These are phyloP conservation scores for Amauroascus niger DNA, from an alignment of 2,329 filamentous ascomycete genomes.

Conservation along the genomic window DNA sequence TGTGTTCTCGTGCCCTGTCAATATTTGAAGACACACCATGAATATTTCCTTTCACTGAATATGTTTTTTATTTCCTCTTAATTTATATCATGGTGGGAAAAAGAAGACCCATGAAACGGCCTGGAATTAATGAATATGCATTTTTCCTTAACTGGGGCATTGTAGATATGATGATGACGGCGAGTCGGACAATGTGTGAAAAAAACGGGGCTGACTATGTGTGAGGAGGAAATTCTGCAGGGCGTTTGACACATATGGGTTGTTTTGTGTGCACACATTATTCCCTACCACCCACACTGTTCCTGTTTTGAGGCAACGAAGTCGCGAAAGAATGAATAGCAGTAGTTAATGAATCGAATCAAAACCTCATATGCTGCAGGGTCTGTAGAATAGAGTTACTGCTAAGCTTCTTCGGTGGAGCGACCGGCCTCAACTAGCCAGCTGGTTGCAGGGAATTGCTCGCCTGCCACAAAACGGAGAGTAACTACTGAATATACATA, in stretches of 20 bases:
- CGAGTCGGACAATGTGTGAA: background rate
- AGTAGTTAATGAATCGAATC: too few species aligned
- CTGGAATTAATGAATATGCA: background rate
- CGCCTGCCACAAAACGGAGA: too few species aligned
- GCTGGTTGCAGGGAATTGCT: background rate
- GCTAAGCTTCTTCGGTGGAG: background rate
- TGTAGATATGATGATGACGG: conserved; percentile 3
- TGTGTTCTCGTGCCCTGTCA: background rate
- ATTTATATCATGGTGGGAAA: background rate
- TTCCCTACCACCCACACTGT: too few species aligned
- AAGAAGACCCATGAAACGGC: background rate
- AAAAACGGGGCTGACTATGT: background rate
- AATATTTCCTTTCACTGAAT: background rate
- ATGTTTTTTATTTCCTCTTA: background rate
- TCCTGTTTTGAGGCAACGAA: too few species aligned
- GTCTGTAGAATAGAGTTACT: background rate
- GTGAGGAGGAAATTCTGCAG: background rate
- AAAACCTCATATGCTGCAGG: background rate
- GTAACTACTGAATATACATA: too few species aligned
- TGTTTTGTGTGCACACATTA: background rate
- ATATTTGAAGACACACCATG: background rate
- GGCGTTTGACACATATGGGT: background rate
- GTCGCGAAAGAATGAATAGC: background rate
- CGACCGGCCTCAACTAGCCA: background rate
- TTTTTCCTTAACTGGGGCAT: background rate